Base-by-base conservation (phyloP, 1,284 basidiomycete genomes). In the Sanghuangporus baumii region DNA sequence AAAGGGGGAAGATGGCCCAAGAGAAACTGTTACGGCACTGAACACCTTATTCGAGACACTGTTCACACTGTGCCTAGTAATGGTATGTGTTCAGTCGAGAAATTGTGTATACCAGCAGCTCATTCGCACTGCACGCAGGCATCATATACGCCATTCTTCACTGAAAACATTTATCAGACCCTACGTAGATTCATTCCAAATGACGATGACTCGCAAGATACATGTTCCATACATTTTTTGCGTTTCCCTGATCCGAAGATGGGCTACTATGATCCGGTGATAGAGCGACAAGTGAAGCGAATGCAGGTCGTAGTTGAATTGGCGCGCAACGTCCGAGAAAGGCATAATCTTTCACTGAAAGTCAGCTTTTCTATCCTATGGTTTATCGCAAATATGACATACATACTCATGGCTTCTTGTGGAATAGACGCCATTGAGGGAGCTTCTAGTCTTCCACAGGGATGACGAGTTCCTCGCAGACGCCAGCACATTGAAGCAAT, bases 251-350 rank as follows among this genome's bases (percentile, higher is more conserved):
- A 41, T 41, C 3, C 7, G n/a, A 41, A n/a, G 4, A 3, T 4
- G 40, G 40, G 6, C 0, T 41, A 41, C 6, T 41, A 41, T 41
- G 40, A 41, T n/a, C 40, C 40, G 12, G 40, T 6, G 3, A 41
- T 41, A 0, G 40, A 41, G 40, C 40, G 40, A 6, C 40, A 41
- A 7, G 94, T 99, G 52, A 86, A 91, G 76, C 88, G 95, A 26
- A 93, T 99, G 87, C 95, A 98, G 75, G 81, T 87, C 12, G 91
- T 99, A 72, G 98, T 99, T 67, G 95, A 98, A 66, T 79, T 99
- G 65, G 90, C 91, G 18, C 87, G 96, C 67, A 89, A 89, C 67
- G 83, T 98, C 68, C 90, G 96, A 63, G 96, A 98, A 75, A 87
- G 86, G 70, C 87, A 93, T 73, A 93, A 87, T 61, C 75, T 98